Percentiles rank a stretch among this genome's conserved stretches.
Conservation (phyloP, 176 grass and related monocot genomes). For the Lolium multiflorum region DNA sequence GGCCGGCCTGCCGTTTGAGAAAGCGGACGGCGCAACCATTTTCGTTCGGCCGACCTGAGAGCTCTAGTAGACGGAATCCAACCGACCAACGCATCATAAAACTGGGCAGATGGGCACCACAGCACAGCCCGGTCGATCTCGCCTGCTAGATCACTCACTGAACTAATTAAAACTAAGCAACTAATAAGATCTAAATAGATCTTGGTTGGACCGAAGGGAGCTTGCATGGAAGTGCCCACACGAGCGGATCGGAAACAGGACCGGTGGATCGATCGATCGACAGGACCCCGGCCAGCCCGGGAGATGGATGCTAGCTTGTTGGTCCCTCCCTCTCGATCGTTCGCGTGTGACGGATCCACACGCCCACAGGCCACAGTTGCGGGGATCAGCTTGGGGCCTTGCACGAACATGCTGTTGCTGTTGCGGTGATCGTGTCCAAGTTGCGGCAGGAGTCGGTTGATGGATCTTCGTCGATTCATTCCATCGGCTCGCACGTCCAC, state of each 20-base stretch:
- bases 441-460: background rate
- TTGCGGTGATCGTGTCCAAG: slow-evolving; percentile 13
- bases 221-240: slow-evolving; percentile 4
- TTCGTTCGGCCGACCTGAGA: background rate
- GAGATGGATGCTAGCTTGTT: background rate
- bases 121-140: background rate
- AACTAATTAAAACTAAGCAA: background rate
- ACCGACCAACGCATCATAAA: background rate
- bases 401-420: background rate
- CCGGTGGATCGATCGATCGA: background rate
- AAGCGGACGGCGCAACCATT: background rate
- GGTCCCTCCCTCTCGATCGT: background rate
- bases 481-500: background rate
- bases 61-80: background rate
- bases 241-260: background rate
- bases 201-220: background rate
- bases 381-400: no score
- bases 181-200: background rate
- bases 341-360: background rate
- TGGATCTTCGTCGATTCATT: slow-evolving; percentile 2
- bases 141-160: background rate
- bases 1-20: background rate
- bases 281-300: background rate
- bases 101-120: background rate
- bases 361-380: background rate